A percentile compares a stretch with the other conserved stretches of the same genome.
Conservation (phyloP, 352 stramenopile genomes). For the Phytophthora rubi region DNA sequence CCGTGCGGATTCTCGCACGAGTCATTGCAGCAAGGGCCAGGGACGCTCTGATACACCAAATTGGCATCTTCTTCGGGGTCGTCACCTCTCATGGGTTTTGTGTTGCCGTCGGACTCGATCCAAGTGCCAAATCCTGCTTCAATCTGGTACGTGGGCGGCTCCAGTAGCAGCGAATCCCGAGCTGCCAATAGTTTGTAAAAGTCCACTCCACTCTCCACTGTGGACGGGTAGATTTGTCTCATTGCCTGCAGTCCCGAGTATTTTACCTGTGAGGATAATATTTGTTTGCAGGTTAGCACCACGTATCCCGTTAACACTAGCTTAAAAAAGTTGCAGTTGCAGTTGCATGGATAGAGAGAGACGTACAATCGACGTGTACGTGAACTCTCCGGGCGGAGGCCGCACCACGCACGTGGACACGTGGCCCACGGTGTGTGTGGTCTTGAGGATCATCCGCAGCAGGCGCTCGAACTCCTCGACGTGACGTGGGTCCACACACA, state of each 20-base stretch:
- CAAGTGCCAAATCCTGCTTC: slow-evolving; percentile 85
- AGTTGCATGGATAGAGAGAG: background rate
- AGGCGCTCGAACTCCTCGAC: slow-evolving; percentile 83
- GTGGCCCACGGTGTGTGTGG: slow-evolving; percentile 77
- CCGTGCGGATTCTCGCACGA: slow-evolving; percentile 85
- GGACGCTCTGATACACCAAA: slow-evolving; percentile 77
- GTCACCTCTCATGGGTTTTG: slow-evolving; percentile 77
- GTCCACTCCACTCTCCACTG: slow-evolving; percentile 65
- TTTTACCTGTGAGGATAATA: slow-evolving; percentile 58
- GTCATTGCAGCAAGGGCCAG: slow-evolving; percentile 80
- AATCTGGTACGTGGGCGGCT: slow-evolving; percentile 85
- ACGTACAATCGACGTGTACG: slow-evolving; percentile 85
- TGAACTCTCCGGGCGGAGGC: slow-evolving; percentile 72
- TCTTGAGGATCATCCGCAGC: slow-evolving; percentile 83
- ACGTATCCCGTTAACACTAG: background rate
- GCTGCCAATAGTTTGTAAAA: slow-evolving; percentile 84
- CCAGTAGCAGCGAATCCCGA: slow-evolving; percentile 75
- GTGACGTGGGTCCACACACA: slow-evolving; percentile 76
- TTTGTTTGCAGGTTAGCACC: slow-evolving; percentile 5
- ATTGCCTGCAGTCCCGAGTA: slow-evolving; percentile 79
- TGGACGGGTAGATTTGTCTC: slow-evolving; percentile 77
- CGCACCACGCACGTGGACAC: slow-evolving; percentile 86
- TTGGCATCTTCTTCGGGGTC: slow-evolving; percentile 71
- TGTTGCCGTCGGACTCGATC: slow-evolving; percentile 85
- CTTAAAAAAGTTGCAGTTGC: background rate